phyloP scores from a whole-genome alignment of 306 rosid species.

The Prunus kanzakura region DNA sequence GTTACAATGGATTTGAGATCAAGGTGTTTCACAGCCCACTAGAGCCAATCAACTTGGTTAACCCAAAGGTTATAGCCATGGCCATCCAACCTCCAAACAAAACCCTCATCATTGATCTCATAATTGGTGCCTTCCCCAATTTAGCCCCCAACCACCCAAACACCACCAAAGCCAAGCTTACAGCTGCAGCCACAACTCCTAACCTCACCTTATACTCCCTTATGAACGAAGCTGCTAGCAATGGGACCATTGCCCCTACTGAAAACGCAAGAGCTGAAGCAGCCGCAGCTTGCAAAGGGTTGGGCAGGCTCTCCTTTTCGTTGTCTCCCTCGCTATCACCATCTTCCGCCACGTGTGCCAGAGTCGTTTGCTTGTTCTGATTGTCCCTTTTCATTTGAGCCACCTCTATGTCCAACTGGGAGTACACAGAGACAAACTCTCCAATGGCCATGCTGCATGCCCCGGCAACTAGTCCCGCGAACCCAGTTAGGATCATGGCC shows the following conservation, averaged over 20 bases:
- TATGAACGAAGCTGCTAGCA: slow-evolving; percentile 81
- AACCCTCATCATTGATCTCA: slow-evolving; percentile 53
- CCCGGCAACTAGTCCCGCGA: slow-evolving; percentile 83
- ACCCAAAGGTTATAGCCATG: slow-evolving; percentile 76
- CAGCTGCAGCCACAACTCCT: slow-evolving; percentile 57
- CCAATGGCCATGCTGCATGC: slow-evolving; percentile 99
- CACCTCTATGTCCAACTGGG: slow-evolving; percentile 77
- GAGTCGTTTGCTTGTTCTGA: background rate
- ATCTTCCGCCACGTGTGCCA: background rate
- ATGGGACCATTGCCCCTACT: slow-evolving; percentile 80
- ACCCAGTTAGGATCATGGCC: slow-evolving; percentile 82
- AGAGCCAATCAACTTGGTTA: slow-evolving; percentile 74
- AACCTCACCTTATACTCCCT: slow-evolving; percentile 57
- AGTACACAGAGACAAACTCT: slow-evolving; percentile 88
- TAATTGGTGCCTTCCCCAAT: slow-evolving; percentile 60
- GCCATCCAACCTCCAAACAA: slow-evolving; percentile 93
- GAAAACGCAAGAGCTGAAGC: slow-evolving; percentile 88
- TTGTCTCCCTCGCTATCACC: slow-evolving; percentile 9
- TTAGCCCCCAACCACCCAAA: slow-evolving; percentile 82
- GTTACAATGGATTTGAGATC: background rate
- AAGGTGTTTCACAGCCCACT: slow-evolving; percentile 43
- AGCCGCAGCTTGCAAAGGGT: slow-evolving; percentile 81
- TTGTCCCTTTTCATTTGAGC: slow-evolving; percentile 67
- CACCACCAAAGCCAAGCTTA: slow-evolving; percentile 55
- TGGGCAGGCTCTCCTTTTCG: slow-evolving; percentile 59